These are phyloP conservation scores for Botryotinia convoluta DNA, from an alignment of 2,329 filamentous ascomycete species.

Conservation along the genomic window DNA sequence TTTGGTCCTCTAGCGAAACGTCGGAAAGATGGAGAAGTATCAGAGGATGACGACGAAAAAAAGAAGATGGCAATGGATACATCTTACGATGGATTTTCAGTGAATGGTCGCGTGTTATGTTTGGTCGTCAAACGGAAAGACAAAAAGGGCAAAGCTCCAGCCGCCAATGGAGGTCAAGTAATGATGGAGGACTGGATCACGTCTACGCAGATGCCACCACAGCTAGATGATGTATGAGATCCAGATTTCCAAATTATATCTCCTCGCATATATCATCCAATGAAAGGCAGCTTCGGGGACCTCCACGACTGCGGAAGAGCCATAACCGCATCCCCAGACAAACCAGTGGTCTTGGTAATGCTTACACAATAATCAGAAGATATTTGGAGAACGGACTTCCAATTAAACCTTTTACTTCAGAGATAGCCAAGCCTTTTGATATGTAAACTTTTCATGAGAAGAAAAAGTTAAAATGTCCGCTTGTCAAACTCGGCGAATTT, in stretches of 20 bases:
- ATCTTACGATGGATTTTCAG: conserved; percentile 91
- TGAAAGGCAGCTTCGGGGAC: neutral
- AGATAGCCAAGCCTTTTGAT: neutral
- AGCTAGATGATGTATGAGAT: conserved; percentile 27
- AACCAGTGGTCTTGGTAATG: neutral
- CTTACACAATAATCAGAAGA: neutral
- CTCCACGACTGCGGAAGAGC: neutral
- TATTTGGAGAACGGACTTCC: neutral
- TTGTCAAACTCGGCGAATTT: neutral
- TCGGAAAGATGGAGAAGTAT: conserved; percentile 41
- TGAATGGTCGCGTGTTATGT: conserved; percentile 90
- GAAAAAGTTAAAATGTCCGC: neutral
- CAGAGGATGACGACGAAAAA: conserved; percentile 62
- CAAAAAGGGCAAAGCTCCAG: conserved; percentile 42
- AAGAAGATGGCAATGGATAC: conserved; percentile 88
- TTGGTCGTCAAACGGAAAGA: conserved; percentile 80
- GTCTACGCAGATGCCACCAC: conserved; percentile 63
- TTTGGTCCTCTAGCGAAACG: conserved; percentile 45
- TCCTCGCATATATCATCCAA: neutral
- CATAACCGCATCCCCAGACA: neutral
- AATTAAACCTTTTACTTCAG: neutral
- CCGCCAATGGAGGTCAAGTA: conserved; percentile 53
- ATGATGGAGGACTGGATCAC: conserved; percentile 83
- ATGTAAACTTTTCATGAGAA: neutral
- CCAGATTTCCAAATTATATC: neutral